phyloP scores from a whole-genome alignment of 2,329 filamentous ascomycete species.

The Venturia carpophila region DNA sequence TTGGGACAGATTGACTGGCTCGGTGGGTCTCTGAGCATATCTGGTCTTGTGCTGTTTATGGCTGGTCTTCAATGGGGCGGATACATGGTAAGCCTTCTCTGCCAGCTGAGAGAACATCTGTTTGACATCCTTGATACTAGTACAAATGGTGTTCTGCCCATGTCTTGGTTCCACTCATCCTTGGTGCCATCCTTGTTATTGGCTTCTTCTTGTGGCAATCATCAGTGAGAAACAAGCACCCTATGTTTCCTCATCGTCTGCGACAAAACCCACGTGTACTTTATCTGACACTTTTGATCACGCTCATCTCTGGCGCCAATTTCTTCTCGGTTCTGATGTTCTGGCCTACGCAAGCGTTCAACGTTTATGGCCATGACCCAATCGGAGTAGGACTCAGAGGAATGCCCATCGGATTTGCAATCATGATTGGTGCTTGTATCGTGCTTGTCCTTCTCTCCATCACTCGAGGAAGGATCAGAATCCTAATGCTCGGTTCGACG shows the following conservation, averaged over 20 bases:
- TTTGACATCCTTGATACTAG: not conserved
- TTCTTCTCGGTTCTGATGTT: constrained; percentile 43
- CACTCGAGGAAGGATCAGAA: constrained; percentile 16
- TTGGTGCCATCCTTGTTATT: constrained; percentile 18
- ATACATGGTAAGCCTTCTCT: constrained; percentile 19
- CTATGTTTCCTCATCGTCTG: constrained; percentile 19
- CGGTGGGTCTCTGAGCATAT: constrained; percentile 44
- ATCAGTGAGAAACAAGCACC: constrained; percentile 14
- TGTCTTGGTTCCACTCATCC: constrained; percentile 20
- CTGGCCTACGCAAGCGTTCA: constrained; percentile 58
- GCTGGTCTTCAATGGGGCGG: constrained; percentile 40
- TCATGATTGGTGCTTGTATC: constrained; percentile 34
- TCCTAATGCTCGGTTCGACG: constrained; percentile 15
- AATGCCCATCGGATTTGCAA: constrained; percentile 52
- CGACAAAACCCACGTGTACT: constrained; percentile 30
- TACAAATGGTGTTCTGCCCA: constrained; percentile 18
- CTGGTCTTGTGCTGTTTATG: constrained; percentile 45
- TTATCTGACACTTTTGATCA: constrained; percentile 32
- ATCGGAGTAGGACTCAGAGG: constrained; percentile 54
- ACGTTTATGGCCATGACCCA: constrained; percentile 55
- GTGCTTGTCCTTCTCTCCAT: constrained; percentile 16
- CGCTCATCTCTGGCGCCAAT: constrained; percentile 34
- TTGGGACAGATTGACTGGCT: constrained; percentile 43
- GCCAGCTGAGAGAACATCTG: not conserved
- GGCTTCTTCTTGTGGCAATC: constrained; percentile 18